Percentiles rank a stretch among this genome's conserved stretches.
Conservation (phyloP, 2,329 filamentous ascomycete genomes). For the Aspergillus sergii region DNA sequence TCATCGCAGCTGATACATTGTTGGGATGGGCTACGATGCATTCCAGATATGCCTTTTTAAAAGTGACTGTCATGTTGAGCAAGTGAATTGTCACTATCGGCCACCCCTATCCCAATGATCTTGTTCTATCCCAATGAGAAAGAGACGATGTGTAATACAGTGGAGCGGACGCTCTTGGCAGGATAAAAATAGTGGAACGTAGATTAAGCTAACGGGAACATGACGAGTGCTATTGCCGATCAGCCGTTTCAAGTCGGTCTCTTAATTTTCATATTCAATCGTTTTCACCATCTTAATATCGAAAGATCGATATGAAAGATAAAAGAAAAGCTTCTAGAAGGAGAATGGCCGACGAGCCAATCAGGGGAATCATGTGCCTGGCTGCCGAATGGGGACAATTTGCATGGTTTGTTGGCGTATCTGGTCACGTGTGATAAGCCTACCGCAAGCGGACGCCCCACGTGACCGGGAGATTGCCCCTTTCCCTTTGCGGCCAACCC, state of each 20-base stretch:
- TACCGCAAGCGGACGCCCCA: neutral
- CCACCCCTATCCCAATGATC: neutral
- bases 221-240: constrained; percentile 8
- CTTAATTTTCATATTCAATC: neutral
- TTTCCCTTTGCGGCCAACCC: neutral
- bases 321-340: neutral
- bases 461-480: neutral
- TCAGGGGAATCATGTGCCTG: neutral
- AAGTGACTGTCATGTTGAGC: neutral
- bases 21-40: neutral
- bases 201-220: constrained; percentile 1
- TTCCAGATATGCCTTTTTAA: neutral
- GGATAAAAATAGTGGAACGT: constrained; percentile 1
- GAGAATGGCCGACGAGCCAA: neutral
- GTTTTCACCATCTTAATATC: neutral
- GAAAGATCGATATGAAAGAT: neutral
- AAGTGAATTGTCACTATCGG: neutral
- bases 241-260: neutral
- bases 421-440: neutral
- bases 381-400: neutral
- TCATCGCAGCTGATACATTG: neutral
- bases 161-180: neutral
- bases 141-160: neutral
- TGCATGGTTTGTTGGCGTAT: neutral
- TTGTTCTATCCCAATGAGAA: neutral